Percentiles rank a stretch among this genome's conserved stretches.
These are phyloP conservation scores for Fraxinus greggii DNA, from an alignment of 305 asterid genomes.

Conservation along the genomic window DNA sequence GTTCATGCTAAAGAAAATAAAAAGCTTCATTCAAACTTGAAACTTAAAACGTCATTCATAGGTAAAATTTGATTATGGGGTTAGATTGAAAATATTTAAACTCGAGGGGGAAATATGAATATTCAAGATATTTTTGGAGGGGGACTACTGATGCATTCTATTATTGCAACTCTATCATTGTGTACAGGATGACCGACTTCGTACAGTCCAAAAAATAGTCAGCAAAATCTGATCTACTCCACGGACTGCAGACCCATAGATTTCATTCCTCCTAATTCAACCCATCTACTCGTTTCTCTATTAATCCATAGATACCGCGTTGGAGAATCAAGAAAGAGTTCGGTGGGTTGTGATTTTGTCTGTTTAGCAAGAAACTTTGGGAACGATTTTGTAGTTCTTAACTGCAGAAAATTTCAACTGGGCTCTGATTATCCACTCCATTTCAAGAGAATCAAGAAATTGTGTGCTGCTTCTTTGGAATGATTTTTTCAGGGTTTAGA, in stretches of 20 bases:
- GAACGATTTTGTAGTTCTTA: not conserved
- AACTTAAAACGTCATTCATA: not conserved
- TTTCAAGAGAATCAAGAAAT: not conserved
- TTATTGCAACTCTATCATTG: not conserved
- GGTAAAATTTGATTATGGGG: not conserved
- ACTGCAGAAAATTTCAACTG: not conserved
- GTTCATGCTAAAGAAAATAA: not conserved
- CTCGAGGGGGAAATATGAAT: not conserved
- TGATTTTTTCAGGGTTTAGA: not conserved
- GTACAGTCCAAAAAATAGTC: not conserved
- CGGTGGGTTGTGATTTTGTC: constrained; percentile 1
- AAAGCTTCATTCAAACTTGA: not conserved
- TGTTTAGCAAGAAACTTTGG: not conserved
- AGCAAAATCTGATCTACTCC: not conserved
- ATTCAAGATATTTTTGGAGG: not conserved
- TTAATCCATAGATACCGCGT: not conserved
- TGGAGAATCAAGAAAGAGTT: not conserved
- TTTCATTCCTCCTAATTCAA: not conserved
- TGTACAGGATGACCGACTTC: not conserved
- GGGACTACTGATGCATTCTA: not conserved
- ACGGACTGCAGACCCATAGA: not conserved
- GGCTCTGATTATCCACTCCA: constrained; percentile 11
- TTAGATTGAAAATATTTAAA: not conserved
- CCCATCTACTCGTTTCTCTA: not conserved
- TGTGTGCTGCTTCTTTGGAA: not conserved